A percentile compares a stretch with the other conserved stretches of the same genome.
These are phyloP conservation scores for Talaromyces nanjingensis DNA, from an alignment of 495 filamentous ascomycete species.

Conservation along the genomic window DNA sequence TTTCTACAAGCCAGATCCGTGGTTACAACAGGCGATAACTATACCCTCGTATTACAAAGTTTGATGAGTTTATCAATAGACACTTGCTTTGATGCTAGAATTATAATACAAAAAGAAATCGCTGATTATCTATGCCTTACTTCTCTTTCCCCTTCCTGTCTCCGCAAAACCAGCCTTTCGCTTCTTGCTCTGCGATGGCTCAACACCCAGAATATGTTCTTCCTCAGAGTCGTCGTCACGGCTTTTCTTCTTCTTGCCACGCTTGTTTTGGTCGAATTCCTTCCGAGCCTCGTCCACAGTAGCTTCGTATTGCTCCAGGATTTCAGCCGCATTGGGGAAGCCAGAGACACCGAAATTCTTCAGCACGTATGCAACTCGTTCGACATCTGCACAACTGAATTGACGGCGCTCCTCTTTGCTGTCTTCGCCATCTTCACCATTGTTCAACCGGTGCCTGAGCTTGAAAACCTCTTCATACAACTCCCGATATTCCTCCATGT, in stretches of 20 bases:
- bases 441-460: slow-evolving; percentile 39
- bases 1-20: background rate
- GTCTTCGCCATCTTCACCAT: background rate
- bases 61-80: no score
- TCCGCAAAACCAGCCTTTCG: background rate
- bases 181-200: background rate
- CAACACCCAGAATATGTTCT: slow-evolving; percentile 3
- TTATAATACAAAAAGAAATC: background rate
- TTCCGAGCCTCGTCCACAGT: background rate
- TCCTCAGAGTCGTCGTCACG: slow-evolving; percentile 5
- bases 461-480: slow-evolving; percentile 39
- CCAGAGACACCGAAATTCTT: slow-evolving; percentile 26
- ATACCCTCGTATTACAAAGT: background rate
- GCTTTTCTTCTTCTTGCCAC: background rate
- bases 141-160: background rate
- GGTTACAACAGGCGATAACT: background rate
- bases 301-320: background rate
- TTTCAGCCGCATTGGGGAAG: slow-evolving; percentile 11
- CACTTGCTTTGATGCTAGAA: background rate
- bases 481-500: slow-evolving; percentile 51
- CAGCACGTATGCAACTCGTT: slow-evolving; percentile 61
- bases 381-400: slow-evolving; percentile 52
- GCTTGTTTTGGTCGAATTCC: slow-evolving; percentile 2
- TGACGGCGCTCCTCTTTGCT: slow-evolving; percentile 3
- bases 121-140: background rate